Conservation (phyloP, 2,329 filamentous ascomycete species). For the Paraphaeosphaeria minitans region DNA sequence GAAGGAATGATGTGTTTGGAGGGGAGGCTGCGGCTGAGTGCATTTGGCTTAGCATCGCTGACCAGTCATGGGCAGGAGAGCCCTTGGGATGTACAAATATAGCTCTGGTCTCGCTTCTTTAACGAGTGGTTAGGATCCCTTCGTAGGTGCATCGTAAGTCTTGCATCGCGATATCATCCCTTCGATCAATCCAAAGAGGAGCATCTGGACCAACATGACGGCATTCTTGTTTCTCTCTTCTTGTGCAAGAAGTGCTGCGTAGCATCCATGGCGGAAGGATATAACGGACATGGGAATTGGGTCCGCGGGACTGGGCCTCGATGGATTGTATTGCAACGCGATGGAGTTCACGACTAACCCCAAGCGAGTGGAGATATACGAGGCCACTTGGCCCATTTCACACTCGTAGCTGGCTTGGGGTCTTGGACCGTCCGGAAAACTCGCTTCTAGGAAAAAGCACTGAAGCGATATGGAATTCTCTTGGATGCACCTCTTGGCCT, state of each 20-base stretch:
- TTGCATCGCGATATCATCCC: background rate
- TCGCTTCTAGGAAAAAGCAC: background rate
- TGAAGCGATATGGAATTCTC: background rate
- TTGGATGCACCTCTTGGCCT: background rate
- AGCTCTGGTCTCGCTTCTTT: constrained; percentile 9
- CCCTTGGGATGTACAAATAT: constrained; percentile 16
- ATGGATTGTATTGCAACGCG: background rate
- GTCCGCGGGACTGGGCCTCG: background rate
- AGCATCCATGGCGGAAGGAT: background rate
- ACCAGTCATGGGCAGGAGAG: constrained; percentile 3
- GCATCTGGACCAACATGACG: background rate
- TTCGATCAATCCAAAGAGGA: background rate
- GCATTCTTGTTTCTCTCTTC: background rate
- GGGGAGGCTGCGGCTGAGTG: constrained; percentile 36
- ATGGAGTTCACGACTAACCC: background rate
- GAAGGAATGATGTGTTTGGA: constrained; percentile 15
- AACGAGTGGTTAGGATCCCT: constrained; percentile 6
- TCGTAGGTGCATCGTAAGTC: constrained; percentile 2
- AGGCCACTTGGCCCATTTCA: background rate
- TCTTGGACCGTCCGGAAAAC: background rate
- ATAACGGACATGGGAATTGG: background rate
- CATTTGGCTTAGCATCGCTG: constrained; percentile 14
- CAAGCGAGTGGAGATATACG: background rate
- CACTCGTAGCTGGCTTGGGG: background rate
- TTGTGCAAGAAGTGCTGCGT: background rate